Evolutionary conservation across 352 stramenopile genomes (phyloP).

Genomic region (Pythium phragmitis): DNA sequence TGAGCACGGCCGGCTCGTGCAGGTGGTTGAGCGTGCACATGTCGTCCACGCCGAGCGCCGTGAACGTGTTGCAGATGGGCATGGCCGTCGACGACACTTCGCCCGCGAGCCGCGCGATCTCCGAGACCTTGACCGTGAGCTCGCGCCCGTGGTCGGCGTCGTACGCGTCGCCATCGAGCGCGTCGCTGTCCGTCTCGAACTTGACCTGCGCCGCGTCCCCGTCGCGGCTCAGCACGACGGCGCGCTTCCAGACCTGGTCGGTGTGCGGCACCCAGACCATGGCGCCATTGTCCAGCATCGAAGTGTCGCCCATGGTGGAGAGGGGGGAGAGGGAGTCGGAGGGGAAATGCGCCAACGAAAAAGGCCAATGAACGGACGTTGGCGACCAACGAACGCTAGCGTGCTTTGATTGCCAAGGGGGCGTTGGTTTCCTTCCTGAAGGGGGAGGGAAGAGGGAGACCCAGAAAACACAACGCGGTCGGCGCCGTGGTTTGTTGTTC

Average conservation of each 20-base stretch:
- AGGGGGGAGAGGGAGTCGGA: neutral
- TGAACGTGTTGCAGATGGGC: conserved; percentile 84
- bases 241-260: conserved; percentile 76
- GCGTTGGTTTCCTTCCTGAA: neutral
- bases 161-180: conserved; percentile 30
- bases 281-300: conserved; percentile 58
- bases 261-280: conserved; percentile 84
- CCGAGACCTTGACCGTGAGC: conserved; percentile 56
- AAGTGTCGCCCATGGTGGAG: conserved; percentile 11
- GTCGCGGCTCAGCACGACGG: conserved; percentile 60
- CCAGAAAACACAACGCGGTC: conserved; percentile 6
- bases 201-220: conserved; percentile 56
- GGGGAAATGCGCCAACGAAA: conserved; percentile 4
- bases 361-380: neutral
- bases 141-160: conserved; percentile 57
- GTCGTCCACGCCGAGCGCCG: conserved; percentile 57
- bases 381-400: neutral
- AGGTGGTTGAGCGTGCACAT: conserved; percentile 83
- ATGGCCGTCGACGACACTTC: conserved; percentile 78
- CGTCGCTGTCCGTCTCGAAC: conserved; percentile 54
- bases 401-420: conserved; percentile 2
- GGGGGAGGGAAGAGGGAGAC: neutral
- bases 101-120: conserved; percentile 64
- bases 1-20: conserved; percentile 67
- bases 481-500: conserved; percentile 11